Evolutionary conservation across 495 filamentous ascomycete genomes (phyloP).

Genomic region (Wilcoxina mikolae): DNA sequence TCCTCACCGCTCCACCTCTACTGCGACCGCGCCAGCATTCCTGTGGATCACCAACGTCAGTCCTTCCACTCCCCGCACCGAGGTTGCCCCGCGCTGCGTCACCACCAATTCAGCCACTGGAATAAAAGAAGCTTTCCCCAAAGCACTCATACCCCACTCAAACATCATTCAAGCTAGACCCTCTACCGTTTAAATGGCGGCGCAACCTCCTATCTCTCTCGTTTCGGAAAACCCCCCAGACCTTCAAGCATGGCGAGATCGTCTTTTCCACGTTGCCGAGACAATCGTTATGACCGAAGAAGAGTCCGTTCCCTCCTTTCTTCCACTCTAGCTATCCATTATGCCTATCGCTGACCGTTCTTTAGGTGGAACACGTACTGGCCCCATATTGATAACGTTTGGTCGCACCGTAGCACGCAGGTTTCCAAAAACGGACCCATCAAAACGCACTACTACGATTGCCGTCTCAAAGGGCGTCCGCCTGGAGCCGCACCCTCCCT

Average conservation of each 20-base stretch:
- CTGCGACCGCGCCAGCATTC: too few species aligned
- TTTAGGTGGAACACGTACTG: conserved; percentile 73
- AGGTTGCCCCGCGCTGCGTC: too few species aligned
- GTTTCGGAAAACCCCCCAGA: conserved; percentile 44
- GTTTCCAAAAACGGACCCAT: conserved; percentile 72
- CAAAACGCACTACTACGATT: conserved; percentile 81
- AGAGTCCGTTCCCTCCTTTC: conserved; percentile 43
- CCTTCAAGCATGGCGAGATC: conserved; percentile 57
- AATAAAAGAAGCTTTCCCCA: too few species aligned
- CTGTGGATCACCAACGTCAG: too few species aligned
- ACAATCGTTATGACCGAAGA: conserved; percentile 62
- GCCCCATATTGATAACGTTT: conserved; percentile 82
- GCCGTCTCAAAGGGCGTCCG: conserved; percentile 70
- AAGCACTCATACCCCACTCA: too few species aligned
- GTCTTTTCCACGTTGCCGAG: conserved; percentile 63
- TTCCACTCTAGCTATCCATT: conserved; percentile 1
- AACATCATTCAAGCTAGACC: too few species aligned
- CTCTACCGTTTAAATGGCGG: too few species aligned
- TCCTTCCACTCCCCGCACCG: too few species aligned
- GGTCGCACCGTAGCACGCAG: conserved; percentile 74
- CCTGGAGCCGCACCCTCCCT: conserved; percentile 68
- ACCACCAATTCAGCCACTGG: too few species aligned
- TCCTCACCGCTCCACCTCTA: too few species aligned
- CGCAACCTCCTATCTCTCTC: too few species aligned
- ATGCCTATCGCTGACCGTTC: conserved; percentile 8